Evolutionary conservation across 768 basidiomycete genomes (phyloP), one percentile per base, ranked within the genome.

Genomic region (Russula earlei): DNA sequence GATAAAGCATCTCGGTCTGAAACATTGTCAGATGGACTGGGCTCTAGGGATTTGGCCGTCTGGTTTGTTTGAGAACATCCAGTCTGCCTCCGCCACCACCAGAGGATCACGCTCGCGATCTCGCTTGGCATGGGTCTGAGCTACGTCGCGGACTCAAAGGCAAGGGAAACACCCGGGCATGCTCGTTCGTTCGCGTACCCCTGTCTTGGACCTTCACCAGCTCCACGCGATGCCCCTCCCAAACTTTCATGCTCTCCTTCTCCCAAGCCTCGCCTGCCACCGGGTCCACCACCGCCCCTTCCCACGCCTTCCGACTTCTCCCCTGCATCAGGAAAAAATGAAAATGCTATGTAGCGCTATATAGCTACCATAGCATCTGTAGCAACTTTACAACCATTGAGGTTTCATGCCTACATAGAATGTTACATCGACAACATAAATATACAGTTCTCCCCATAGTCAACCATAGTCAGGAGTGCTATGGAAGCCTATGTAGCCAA

Each of bases 221-320:
- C 19, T 27, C 20, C 38, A 25, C 56, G 19, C 45, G 24, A 52
- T 36, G 1, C 34, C 37, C 38, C 55, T 47, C 58, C n/a, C n/a
- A n/a, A n/a, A n/a, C n/a, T n/a, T n/a, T n/a, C 37, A n/a, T 46
- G 47, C 4, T 14, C 56, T 45, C 51, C 56, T 45, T 44, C 57
- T 44, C 51, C 54, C n/a, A 22, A 11, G 17, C 57, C 50, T 4
- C 57, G 44, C 33, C 45, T 56, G 12, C 56, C 49, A n/a, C 50
- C 45, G 5, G 52, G 45, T 31, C 75, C 76, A 12, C 72, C 75
- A 4, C 79, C 55, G 66, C 74, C 58, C 68, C 74, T 76, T 9
- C 72, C 75, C 0, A 79, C 55, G 67, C 75, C 58, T 66, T 71
- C 68, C 14, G 70, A 75, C 17, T 72, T 77, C 3, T 74, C 75